Percentiles rank a stretch among this genome's conserved stretches.
Evolutionary conservation across 108 stramenopile genomes (phyloP).

Genomic region (Pseudonitzschia delicatissima): DNA sequence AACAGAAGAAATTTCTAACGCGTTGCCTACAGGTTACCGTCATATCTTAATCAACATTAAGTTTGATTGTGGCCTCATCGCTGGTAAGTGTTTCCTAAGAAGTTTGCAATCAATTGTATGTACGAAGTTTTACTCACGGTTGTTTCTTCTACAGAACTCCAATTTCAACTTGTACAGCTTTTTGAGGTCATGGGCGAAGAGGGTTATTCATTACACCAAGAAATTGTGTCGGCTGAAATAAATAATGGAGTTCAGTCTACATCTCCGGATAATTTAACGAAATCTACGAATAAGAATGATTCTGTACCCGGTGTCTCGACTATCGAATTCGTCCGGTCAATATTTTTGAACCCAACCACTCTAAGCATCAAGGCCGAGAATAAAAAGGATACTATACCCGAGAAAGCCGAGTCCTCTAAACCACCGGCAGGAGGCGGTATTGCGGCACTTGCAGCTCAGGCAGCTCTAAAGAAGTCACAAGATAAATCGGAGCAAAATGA

Average conservation of each 20-base stretch:
- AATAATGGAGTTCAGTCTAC: not conserved
- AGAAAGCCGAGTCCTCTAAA: not conserved
- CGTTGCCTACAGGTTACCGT: constrained; percentile 51
- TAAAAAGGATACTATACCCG: not conserved
- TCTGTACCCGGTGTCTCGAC: not conserved
- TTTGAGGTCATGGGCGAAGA: constrained; percentile 32
- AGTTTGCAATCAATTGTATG: not conserved
- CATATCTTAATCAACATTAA: constrained; percentile 46
- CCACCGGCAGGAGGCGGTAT: too few species aligned
- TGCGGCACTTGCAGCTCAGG: constrained; percentile 20
- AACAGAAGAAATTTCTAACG: constrained; percentile 3
- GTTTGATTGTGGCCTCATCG: constrained; percentile 34
- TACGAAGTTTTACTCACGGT: not conserved
- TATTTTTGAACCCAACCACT: not conserved
- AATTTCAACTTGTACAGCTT: constrained; percentile 45
- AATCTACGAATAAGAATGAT: not conserved
- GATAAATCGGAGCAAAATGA: not conserved
- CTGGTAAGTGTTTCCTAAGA: constrained; percentile 34
- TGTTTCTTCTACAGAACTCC: constrained; percentile 30
- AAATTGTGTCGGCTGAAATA: constrained; percentile 12
- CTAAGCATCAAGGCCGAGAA: not conserved
- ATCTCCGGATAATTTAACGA: not conserved
- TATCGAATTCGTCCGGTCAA: not conserved
- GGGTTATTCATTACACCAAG: constrained; percentile 39
- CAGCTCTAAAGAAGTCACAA: constrained; percentile 5